Percentiles rank a stretch among this genome's conserved stretches.
phyloP scores from a whole-genome alignment of 768 basidiomycete genomes.

The Serendipita sp. region DNA sequence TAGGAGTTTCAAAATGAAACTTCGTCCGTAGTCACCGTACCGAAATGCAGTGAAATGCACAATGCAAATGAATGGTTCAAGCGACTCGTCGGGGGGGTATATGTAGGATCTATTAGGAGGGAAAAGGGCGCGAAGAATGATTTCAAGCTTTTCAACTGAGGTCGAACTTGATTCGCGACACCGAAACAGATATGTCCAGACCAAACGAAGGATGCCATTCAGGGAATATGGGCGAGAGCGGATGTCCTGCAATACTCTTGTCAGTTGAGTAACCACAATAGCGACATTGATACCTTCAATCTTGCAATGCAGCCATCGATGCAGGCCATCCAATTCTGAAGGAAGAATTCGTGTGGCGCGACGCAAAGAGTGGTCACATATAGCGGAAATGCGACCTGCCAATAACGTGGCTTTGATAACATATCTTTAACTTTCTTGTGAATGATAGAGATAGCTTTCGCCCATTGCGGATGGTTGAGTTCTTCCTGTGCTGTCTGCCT shows the following conservation, averaged over 20 bases:
- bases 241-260: constrained; percentile 44
- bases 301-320: constrained; percentile 59
- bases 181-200: constrained; percentile 93
- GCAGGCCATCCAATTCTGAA: constrained; percentile 61
- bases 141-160: constrained; percentile 63
- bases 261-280: constrained; percentile 7
- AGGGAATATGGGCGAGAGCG: constrained; percentile 49
- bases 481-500: constrained; percentile 80
- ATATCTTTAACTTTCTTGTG: constrained; percentile 70
- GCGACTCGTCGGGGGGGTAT: constrained; percentile 53
- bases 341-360: constrained; percentile 68
- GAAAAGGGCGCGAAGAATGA: constrained; percentile 58
- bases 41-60: constrained; percentile 70
- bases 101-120: constrained; percentile 46
- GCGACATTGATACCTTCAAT: constrained; percentile 43
- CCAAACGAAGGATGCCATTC: constrained; percentile 65
- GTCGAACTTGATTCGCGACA: constrained; percentile 74
- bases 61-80: constrained; percentile 62
- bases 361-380: constrained; percentile 73
- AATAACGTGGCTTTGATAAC: constrained; percentile 76
- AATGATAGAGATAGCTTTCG: constrained; percentile 73
- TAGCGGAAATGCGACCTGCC: constrained; percentile 73
- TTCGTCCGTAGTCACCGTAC: constrained; percentile 70
- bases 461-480: constrained; percentile 91
- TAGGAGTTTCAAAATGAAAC: constrained; percentile 63